phyloP scores from a whole-genome alignment of 179 eudicot species.

The Patellifolia procumbens region DNA sequence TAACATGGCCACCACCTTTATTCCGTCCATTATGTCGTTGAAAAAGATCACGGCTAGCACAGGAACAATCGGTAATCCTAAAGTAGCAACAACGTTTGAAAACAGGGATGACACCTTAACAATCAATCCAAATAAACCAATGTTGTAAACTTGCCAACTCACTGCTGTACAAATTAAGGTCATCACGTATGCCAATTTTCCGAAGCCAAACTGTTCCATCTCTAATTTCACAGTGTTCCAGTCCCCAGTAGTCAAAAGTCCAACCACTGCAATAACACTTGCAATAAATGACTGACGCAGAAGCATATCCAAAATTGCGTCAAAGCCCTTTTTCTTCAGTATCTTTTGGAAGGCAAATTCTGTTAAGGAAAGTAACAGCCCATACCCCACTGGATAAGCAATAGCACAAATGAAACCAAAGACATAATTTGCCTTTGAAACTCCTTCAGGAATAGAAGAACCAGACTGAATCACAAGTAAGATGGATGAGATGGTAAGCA shows the following conservation, averaged over 20 bases:
- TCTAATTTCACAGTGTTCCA: slow-evolving; percentile 50
- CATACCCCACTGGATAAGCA: slow-evolving; percentile 51
- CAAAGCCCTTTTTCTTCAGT: slow-evolving; percentile 34
- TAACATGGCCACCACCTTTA: slow-evolving; percentile 50
- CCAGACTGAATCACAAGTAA: slow-evolving; percentile 36
- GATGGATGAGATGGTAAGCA: slow-evolving; percentile 68
- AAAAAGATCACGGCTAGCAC: slow-evolving; percentile 49
- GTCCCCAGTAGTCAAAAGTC: slow-evolving; percentile 61
- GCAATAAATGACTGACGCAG: slow-evolving; percentile 50
- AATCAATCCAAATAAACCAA: slow-evolving; percentile 58
- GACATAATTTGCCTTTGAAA: slow-evolving; percentile 26
- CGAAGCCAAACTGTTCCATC: slow-evolving; percentile 50
- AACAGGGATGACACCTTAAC: slow-evolving; percentile 67
- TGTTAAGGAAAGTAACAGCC: slow-evolving; percentile 46
- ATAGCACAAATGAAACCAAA: slow-evolving; percentile 59
- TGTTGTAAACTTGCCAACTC: slow-evolving; percentile 52
- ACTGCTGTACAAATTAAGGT: slow-evolving; percentile 54
- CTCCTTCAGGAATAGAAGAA: slow-evolving; percentile 27
- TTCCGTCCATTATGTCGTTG: slow-evolving; percentile 53
- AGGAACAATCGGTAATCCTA: slow-evolving; percentile 54
- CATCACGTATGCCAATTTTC: slow-evolving; percentile 59
- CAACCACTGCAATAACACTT: slow-evolving; percentile 37
- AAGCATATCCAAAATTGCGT: slow-evolving; percentile 41
- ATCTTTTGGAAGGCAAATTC: slow-evolving; percentile 48
- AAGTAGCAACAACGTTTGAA: slow-evolving; percentile 53